Conservation (phyloP, 192 early-diverging fungal species). For the Entophlyctis luteolus region DNA sequence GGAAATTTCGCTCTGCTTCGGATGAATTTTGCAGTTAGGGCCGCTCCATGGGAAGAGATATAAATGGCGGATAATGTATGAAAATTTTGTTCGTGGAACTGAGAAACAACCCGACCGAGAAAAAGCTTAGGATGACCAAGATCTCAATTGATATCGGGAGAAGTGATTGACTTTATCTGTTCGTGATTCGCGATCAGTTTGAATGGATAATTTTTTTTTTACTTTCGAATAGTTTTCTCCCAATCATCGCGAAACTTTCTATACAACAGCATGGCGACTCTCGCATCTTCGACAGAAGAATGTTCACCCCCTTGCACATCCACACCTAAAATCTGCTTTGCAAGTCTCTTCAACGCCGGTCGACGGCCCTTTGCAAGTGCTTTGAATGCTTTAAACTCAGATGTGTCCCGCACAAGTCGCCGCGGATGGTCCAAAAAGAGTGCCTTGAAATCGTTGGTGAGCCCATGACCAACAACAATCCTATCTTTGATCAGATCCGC, state of each 20-base stretch:
- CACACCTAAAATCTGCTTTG: slow-evolving; percentile 67
- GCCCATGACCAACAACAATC: slow-evolving; percentile 86
- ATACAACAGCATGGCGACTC: slow-evolving; percentile 85
- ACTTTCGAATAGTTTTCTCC: slow-evolving; percentile 54
- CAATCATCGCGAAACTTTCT: slow-evolving; percentile 76
- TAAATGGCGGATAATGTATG: no score
- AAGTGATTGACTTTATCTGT: no score
- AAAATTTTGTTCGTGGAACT: no score
- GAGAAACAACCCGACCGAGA: no score
- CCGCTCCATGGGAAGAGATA: no score
- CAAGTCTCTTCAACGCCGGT: slow-evolving; percentile 73
- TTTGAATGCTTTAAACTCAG: slow-evolving; percentile 71
- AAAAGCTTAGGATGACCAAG: no score
- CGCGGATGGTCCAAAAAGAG: slow-evolving; percentile 80
- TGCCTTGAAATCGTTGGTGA: slow-evolving; percentile 79
- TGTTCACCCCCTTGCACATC: slow-evolving; percentile 84
- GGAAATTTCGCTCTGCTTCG: no score
- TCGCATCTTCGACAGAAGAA: slow-evolving; percentile 87
- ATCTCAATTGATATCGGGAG: no score
- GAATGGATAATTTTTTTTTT: slow-evolving; percentile 23
- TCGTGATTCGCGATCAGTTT: no score
- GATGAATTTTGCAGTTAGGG: no score
- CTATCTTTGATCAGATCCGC: slow-evolving; percentile 79
- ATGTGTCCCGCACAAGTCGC: slow-evolving; percentile 76
- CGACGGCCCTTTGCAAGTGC: slow-evolving; percentile 58